Percentiles rank a stretch among this genome's conserved stretches.
Evolutionary conservation across 768 basidiomycete species (phyloP).

Genomic region (Calvatia gigantea): DNA sequence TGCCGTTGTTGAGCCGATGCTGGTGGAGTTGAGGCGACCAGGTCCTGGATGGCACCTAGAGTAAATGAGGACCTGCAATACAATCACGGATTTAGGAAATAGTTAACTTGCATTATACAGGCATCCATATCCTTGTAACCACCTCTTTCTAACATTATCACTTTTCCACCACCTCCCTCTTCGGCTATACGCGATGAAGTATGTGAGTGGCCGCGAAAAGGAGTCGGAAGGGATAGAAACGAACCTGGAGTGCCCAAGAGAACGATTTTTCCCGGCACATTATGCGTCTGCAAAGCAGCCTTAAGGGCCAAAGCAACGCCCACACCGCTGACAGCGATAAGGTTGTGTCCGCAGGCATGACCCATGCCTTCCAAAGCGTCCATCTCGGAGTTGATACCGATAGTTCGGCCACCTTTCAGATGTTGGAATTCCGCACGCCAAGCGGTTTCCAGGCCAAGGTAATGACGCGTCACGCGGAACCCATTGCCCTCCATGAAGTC

Average conservation of each 20-base stretch:
- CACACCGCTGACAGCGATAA: constrained; percentile 77
- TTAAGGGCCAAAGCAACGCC: constrained; percentile 73
- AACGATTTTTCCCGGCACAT: constrained; percentile 63
- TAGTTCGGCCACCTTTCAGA: constrained; percentile 55
- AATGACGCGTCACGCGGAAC: constrained; percentile 68
- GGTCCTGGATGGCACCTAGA: constrained; percentile 71
- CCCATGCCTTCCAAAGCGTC: constrained; percentile 57
- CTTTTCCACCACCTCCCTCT: constrained; percentile 77
- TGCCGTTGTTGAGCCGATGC: constrained; percentile 54
- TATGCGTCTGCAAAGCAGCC: constrained; percentile 58
- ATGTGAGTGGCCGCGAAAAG: constrained; percentile 8
- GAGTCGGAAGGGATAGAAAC: neutral
- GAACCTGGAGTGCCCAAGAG: constrained; percentile 75
- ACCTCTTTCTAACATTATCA: constrained; percentile 67
- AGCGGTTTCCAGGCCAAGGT: constrained; percentile 69
- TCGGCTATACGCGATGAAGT: constrained; percentile 47
- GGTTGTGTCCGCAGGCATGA: constrained; percentile 78
- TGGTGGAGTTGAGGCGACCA: constrained; percentile 49
- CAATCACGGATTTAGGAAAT: neutral
- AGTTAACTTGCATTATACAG: constrained; percentile 60
- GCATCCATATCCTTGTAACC: constrained; percentile 80
- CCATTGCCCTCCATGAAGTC: constrained; percentile 64
- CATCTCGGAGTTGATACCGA: constrained; percentile 84
- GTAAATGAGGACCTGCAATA: neutral
- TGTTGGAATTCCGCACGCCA: constrained; percentile 73